Evolutionary conservation across 108 stramenopile species (phyloP), one percentile per base, ranked within the genome.

Genomic region (Cyclotella choctawhatcheeana): DNA sequence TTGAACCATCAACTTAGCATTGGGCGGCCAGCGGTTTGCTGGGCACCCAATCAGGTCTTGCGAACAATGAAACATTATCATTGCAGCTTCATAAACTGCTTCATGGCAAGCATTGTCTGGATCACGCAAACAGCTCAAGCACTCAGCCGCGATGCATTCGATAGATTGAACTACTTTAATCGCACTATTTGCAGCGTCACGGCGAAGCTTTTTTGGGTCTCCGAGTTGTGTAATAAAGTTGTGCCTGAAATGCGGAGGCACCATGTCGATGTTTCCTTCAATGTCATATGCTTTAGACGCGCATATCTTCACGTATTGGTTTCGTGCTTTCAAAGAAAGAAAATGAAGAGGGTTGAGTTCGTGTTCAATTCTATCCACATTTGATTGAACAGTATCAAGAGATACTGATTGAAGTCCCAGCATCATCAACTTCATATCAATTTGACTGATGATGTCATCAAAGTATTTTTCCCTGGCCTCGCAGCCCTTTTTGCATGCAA

Each of bases 101-200:
- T 29, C 6, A 20, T 61, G 59, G 10, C 20, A 4, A 2, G 33
- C 37, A 13, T 37, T 32, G 12, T 18, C 34, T 18, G 26, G 3
- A 3, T 12, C 5, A 34, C 37, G 59, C 10, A 20, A 13, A 20
- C 59, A 32, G 12, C 59, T 20, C 21, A 16, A 6, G 37, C 59
- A 61, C 33, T 40, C 35, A 20, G 59, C 22, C 3, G 59, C 59
- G 37, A 61, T 61, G 33, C 59, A 61, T 18, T 61, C 35, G 33
- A 61, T 35, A 7, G 22, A 12, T 18, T 37, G 35, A 8, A 61
- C 59, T 4, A 33, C 12, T 20, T 61, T 34, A 4, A 61, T 37
- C 10, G 59, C 59, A 35, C 20, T 18, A 27, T 21, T 27, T 26
- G 55, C 55, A 56, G 55, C 55, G 3, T 56, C 27, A 27, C 55